A percentile compares a stretch with the other conserved stretches of the same genome.
These are phyloP conservation scores for Tricholoma bakamatsutake DNA, from an alignment of 768 basidiomycete species.

Conservation along the genomic window DNA sequence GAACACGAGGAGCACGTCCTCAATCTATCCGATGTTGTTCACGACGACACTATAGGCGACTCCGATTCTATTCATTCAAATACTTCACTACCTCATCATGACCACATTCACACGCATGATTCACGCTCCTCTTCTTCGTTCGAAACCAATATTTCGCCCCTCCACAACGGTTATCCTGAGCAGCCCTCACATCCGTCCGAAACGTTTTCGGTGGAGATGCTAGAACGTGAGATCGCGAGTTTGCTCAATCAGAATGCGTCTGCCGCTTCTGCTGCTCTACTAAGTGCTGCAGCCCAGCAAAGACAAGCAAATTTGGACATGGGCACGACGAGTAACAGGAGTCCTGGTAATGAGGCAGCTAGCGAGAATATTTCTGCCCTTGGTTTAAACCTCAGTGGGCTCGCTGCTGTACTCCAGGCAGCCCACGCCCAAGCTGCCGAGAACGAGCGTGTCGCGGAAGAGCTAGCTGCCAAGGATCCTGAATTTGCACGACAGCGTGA, in stretches of 20 bases:
- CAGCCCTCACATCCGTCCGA: slow-evolving; percentile 34
- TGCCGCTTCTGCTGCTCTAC: slow-evolving; percentile 57
- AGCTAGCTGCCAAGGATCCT: slow-evolving; percentile 39
- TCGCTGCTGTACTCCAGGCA: slow-evolving; percentile 78
- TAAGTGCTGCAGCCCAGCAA: slow-evolving; percentile 66
- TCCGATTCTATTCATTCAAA: slow-evolving; percentile 33
- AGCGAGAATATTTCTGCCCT: slow-evolving; percentile 35
- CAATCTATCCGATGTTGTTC: slow-evolving; percentile 79
- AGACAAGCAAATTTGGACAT: slow-evolving; percentile 44
- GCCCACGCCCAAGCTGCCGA: slow-evolving; percentile 58
- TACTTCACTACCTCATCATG: slow-evolving; percentile 21
- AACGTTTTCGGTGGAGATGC: slow-evolving; percentile 61
- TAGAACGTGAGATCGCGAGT: slow-evolving; percentile 73
- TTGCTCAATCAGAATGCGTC: slow-evolving; percentile 72
- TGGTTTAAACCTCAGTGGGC: slow-evolving; percentile 53
- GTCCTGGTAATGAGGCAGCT: slow-evolving; percentile 23
- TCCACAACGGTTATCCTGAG: slow-evolving; percentile 30
- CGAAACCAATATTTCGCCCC: slow-evolving; percentile 33
- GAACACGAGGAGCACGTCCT: slow-evolving; percentile 61
- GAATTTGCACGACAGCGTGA: slow-evolving; percentile 39
- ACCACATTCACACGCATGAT: slow-evolving; percentile 16
- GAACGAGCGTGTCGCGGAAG: slow-evolving; percentile 37
- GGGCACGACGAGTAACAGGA: slow-evolving; percentile 19
- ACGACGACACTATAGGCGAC: slow-evolving; percentile 68
- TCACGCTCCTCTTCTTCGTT: slow-evolving; percentile 24